Percentiles rank a stretch among this genome's conserved stretches.
Evolutionary conservation across 2,329 filamentous ascomycete species (phyloP).

Genomic region (Alternaria atra): DNA sequence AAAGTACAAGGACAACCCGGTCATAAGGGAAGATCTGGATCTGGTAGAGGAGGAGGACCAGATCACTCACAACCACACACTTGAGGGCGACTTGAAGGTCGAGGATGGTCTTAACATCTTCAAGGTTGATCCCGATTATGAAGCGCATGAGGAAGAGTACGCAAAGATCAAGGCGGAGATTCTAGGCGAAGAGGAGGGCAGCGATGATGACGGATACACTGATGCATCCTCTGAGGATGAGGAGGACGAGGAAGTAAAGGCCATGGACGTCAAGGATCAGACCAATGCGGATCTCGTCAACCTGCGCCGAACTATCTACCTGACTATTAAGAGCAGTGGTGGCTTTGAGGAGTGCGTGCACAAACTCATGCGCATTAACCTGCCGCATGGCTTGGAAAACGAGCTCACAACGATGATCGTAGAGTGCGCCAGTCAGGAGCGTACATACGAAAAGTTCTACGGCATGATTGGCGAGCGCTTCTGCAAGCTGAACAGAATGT

Average conservation of each 20-base stretch:
- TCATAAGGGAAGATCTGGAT: constrained; percentile 91
- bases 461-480: constrained; percentile 94
- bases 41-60: constrained; percentile 98
- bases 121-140: constrained; percentile 90
- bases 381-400: constrained; percentile 84
- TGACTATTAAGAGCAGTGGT: constrained; percentile 96
- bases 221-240: constrained; percentile 75
- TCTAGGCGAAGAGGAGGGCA: constrained; percentile 75
- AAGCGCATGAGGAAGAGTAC: constrained; percentile 90
- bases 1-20: constrained; percentile 93
- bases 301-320: constrained; percentile 90
- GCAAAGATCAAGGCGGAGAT: constrained; percentile 92
- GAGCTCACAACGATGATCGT: constrained; percentile 97
- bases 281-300: constrained; percentile 96
- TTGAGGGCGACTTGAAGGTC: constrained; percentile 79
- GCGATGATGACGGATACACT: constrained; percentile 74
- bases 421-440: constrained; percentile 95
- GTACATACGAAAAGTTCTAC: constrained; percentile 97
- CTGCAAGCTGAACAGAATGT: constrained; percentile 93
- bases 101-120: constrained; percentile 94
- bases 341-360: constrained; percentile 97
- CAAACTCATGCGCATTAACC: constrained; percentile 88
- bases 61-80: constrained; percentile 84
- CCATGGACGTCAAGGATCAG: constrained; percentile 96
- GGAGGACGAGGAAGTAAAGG: constrained; percentile 79